Evolutionary conservation across 768 basidiomycete species (phyloP).

Genomic region (Naganishia kalamii): DNA sequence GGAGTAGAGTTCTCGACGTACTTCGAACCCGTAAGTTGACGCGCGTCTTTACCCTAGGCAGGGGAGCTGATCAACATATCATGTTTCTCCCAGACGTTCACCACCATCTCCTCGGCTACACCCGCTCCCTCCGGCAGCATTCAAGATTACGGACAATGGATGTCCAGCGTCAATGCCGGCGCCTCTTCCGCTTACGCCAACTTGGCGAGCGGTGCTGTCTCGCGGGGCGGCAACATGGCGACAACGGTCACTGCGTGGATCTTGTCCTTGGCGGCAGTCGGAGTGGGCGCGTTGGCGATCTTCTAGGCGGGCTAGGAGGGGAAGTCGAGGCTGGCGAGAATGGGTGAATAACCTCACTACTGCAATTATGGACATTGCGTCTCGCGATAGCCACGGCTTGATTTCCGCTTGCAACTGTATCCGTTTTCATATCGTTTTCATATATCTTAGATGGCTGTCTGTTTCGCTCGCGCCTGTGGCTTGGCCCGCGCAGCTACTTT

Average conservation of each 20-base stretch:
- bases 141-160: slow-evolving; percentile 12
- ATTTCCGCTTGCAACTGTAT: not conserved
- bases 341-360: not conserved
- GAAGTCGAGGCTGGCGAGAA: too few species aligned
- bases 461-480: too few species aligned
- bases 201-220: not conserved
- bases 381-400: not conserved
- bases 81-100: not conserved
- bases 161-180: slow-evolving; percentile 10
- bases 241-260: not conserved
- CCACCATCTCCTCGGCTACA: slow-evolving; percentile 8
- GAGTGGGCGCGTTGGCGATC: slow-evolving; percentile 8
- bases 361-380: not conserved
- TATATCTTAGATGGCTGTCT: not conserved
- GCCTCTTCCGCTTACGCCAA: not conserved
- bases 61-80: not conserved
- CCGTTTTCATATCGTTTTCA: not conserved
- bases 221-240: not conserved
- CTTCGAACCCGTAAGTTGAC: not conserved
- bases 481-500: not conserved
- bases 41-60: not conserved
- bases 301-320: not conserved
- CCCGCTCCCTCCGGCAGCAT: slow-evolving; percentile 16
- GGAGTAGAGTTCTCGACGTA: slow-evolving; percentile 7
- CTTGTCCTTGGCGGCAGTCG: slow-evolving; percentile 5